Percentiles rank a stretch among this genome's conserved stretches.
Evolutionary conservation across 1,284 basidiomycete species (phyloP).

Genomic region (Hypsizygus ulmarius): DNA sequence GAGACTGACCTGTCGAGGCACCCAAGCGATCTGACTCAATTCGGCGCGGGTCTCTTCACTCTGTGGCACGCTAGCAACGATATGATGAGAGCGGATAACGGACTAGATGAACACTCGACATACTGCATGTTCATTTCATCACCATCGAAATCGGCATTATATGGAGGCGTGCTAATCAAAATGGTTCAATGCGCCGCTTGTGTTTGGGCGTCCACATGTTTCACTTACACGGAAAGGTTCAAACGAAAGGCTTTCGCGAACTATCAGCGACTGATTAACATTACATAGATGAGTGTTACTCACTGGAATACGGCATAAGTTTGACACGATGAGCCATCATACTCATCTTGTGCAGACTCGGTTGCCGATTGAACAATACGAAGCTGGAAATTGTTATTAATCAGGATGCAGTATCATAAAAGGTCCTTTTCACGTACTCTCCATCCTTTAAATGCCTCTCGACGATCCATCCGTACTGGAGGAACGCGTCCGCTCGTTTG

Average conservation of each 20-base stretch:
- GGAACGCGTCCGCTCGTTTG: conserved; percentile 94
- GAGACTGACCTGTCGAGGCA: conserved; percentile 82
- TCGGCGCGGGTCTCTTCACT: conserved; percentile 99
- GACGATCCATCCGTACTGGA: conserved; percentile 99
- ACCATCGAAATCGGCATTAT: conserved; percentile 98
- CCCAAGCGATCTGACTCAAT: conserved; percentile 97
- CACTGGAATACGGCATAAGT: conserved; percentile 98
- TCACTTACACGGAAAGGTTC: conserved; percentile 90
- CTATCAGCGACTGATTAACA: conserved; percentile 26
- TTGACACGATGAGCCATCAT: conserved; percentile 99
- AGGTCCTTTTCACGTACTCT: conserved; percentile 63
- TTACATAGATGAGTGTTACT: conserved; percentile 33
- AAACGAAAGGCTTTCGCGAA: conserved; percentile 81
- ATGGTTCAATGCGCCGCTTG: conserved; percentile 28
- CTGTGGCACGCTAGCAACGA: conserved; percentile 78
- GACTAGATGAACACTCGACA: conserved; percentile 30
- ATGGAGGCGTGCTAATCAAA: conserved; percentile 69
- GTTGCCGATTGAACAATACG: conserved; percentile 98
- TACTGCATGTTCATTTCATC: conserved; percentile 99
- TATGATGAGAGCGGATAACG: conserved; percentile 9
- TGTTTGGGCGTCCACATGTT: conserved; percentile 18
- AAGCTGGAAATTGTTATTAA: conserved; percentile 49
- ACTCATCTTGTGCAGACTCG: conserved; percentile 99
- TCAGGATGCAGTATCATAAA: neutral
- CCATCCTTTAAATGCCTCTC: conserved; percentile 97